These are phyloP conservation scores for Nephelium lappaceum DNA, from an alignment of 345 rosid genomes.

Conservation along the genomic window DNA sequence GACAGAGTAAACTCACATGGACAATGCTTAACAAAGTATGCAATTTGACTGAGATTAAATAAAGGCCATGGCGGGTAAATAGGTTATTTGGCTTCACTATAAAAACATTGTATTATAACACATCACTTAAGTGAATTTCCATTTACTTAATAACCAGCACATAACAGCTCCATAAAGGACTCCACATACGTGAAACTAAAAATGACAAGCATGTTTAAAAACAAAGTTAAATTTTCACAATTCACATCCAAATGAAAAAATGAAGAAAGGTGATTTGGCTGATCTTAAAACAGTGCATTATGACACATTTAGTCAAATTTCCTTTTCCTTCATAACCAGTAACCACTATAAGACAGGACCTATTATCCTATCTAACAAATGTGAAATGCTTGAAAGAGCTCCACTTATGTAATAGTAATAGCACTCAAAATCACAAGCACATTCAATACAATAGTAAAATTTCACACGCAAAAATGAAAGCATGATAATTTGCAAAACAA, in stretches of 20 bases:
- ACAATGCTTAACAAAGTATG: background rate
- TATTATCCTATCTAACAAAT: background rate
- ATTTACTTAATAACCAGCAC: background rate
- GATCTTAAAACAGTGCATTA: background rate
- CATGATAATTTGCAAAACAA: background rate
- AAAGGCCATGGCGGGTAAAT: background rate
- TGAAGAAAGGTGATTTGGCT: background rate
- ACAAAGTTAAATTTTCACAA: background rate
- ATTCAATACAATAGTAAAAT: background rate
- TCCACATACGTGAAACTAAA: background rate
- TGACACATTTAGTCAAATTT: background rate
- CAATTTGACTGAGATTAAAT: background rate
- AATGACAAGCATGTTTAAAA: background rate
- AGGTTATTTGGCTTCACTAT: no score
- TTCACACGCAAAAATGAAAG: background rate
- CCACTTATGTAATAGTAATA: background rate
- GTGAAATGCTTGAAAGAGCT: background rate
- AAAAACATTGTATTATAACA: background rate
- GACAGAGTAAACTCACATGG: background rate
- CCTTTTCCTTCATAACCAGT: background rate
- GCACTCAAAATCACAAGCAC: background rate
- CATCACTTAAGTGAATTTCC: background rate
- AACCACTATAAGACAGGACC: background rate
- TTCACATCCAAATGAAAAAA: background rate
- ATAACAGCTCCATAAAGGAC: background rate